Base-by-base conservation (phyloP, 495 filamentous ascomycete genomes). In the Hyaloscypha bicolor region DNA sequence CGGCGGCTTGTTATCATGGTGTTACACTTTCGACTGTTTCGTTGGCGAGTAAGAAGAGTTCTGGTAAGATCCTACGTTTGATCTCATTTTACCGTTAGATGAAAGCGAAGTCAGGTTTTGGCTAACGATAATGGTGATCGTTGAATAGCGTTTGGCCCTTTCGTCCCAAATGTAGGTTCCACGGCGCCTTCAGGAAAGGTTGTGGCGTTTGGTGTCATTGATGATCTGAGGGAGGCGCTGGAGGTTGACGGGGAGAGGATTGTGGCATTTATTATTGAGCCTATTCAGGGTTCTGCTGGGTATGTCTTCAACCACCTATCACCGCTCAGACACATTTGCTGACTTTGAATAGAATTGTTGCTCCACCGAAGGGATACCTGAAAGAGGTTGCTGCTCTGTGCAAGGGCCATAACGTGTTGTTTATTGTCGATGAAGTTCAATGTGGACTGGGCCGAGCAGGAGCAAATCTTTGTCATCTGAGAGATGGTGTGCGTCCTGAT, bases 341-440 rank as follows among this genome's bases (percentile, higher is more conserved):
- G 35, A 37, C 35, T 37, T 37, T 6, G 3, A 3, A 6, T 37
- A 37, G 35, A 37, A 37, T 37, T 37, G 35, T 37, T 6, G 35
- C 35, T 8, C 35, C 35, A 8, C 35, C 35, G 8, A 37, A 37
- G 8, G 35, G 35, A 37, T 37, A 12, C 12, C 35, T 59, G 4
- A 59, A 30, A 32, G 55, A 59, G 6, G 55, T 59, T 12, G 55
- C 55, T 6, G 22, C 14, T 11, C 25, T 59, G 21, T 59, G 30
- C 19, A 39, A 59, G 25, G 1, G 29, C 1, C 21, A 59, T 35
- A 60, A 60, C 11, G 58, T 60, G 16, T 16, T 60, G 22, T 60
- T 60, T 16, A 35, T 42, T 37, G 29, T n/a, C 35, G 58, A 37
- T 35, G 31, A 60, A 39, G 58, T 60, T 39, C 58, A 60, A 60